These are phyloP conservation scores for Yarrowia keelungensis DNA, from an alignment of 805 yeast species.

Conservation along the genomic window DNA sequence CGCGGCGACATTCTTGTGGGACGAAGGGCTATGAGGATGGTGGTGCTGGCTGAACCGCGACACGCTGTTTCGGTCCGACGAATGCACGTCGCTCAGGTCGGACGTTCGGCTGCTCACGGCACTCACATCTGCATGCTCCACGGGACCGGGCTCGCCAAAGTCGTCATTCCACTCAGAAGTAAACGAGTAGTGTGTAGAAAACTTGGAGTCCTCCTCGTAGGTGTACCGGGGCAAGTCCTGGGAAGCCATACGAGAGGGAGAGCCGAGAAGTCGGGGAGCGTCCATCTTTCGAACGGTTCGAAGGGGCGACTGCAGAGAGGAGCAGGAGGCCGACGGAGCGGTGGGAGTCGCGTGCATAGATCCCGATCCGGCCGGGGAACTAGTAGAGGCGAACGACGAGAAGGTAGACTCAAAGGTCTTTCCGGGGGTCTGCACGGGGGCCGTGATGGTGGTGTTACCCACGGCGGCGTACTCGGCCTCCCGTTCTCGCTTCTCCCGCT, in stretches of 20 bases:
- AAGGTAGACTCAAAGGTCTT: background rate
- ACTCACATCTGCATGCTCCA: slow-evolving; percentile 41
- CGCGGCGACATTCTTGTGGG: slow-evolving; percentile 40
- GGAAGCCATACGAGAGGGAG: slow-evolving; percentile 26
- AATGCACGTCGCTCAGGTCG: slow-evolving; percentile 6
- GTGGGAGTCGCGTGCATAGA: slow-evolving; percentile 34
- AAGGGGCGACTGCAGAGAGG: slow-evolving; percentile 31
- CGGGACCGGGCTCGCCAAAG: slow-evolving; percentile 49
- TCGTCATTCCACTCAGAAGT: slow-evolving; percentile 30
- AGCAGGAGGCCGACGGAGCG: background rate
- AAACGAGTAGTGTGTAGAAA: slow-evolving; percentile 26
- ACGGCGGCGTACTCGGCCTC: slow-evolving; percentile 6
- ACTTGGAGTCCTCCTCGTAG: slow-evolving; percentile 28
- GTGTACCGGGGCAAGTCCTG: slow-evolving; percentile 28
- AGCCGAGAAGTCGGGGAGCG: slow-evolving; percentile 28
- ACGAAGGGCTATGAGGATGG: slow-evolving; percentile 34
- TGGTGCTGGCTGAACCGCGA: slow-evolving; percentile 1
- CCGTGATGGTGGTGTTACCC: too few relatives aligned
- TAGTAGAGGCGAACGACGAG: background rate
- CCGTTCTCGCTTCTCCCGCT: slow-evolving; percentile 18
- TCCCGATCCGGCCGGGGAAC: slow-evolving; percentile 30
- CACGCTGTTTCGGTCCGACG: slow-evolving; percentile 21
- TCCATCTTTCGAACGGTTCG: slow-evolving; percentile 35
- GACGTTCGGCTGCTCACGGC: slow-evolving; percentile 33
- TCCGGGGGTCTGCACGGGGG: slow-evolving; percentile 10